These are phyloP conservation scores for Aspergillus novoparasiticus DNA, from an alignment of 2,329 filamentous ascomycete genomes.

Conservation along the genomic window DNA sequence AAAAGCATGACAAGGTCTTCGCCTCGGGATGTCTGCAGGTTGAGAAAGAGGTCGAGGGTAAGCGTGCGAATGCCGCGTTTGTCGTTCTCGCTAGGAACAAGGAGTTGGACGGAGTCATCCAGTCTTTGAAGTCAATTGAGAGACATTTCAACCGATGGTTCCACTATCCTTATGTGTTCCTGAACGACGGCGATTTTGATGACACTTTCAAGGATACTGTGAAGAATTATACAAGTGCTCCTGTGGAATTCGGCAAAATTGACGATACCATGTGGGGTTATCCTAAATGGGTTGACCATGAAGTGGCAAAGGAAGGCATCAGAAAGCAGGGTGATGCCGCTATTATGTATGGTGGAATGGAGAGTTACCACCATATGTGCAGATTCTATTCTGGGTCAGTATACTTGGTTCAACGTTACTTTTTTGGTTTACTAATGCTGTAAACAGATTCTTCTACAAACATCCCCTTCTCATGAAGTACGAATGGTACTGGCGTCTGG, in stretches of 20 bases:
- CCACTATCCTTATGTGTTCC: conserved; percentile 96
- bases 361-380: conserved; percentile 99
- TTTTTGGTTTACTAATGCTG: conserved; percentile 20
- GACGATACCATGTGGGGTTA: conserved; percentile 91
- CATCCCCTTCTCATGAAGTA: conserved; percentile 94
- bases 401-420: not conserved
- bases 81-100: conserved; percentile 95
- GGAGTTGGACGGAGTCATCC: conserved; percentile 91
- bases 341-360: conserved; percentile 99
- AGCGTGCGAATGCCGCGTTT: conserved; percentile 90
- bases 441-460: conserved; percentile 85
- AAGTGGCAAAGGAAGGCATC: conserved; percentile 93
- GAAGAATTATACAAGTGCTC: conserved; percentile 81
- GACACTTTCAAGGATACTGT: conserved; percentile 87
- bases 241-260: conserved; percentile 93
- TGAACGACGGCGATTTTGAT: conserved; percentile 98
- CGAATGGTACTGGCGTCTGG: conserved; percentile 99
- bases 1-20: conserved; percentile 96
- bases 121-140: conserved; percentile 97
- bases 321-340: conserved; percentile 94
- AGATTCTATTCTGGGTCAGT: conserved; percentile 95
- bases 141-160: conserved; percentile 99
- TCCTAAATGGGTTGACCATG: conserved; percentile 92
- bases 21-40: conserved; percentile 80
- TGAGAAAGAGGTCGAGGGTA: conserved; percentile 67